Percentiles rank a stretch among this genome's conserved stretches.
These are phyloP conservation scores for Cladophialophora exuberans DNA, from an alignment of 2,329 filamentous ascomycete species.

Conservation along the genomic window DNA sequence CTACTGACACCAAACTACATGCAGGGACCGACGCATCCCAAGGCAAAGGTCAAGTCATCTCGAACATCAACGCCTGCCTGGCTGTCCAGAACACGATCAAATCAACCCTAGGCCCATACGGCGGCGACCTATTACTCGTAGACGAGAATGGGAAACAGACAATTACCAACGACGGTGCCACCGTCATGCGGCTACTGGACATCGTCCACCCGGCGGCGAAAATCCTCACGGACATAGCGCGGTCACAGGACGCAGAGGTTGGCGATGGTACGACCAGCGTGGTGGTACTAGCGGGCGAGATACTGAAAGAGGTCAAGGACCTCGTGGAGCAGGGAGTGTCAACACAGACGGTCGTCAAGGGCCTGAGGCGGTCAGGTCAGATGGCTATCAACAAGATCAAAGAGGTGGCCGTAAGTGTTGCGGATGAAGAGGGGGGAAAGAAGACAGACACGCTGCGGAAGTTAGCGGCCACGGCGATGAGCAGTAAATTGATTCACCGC, in stretches of 20 bases:
- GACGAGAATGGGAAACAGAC: constrained; percentile 95
- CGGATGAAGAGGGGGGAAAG: constrained; percentile 71
- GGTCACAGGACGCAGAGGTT: constrained; percentile 98
- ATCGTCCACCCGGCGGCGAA: constrained; percentile 97
- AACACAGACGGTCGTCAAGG: constrained; percentile 97
- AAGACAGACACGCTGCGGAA: constrained; percentile 86
- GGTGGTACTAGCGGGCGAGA: constrained; percentile 95
- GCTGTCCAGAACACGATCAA: constrained; percentile 96
- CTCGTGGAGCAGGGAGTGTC: constrained; percentile 96
- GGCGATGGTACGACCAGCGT: constrained; percentile 98
- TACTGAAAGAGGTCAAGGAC: constrained; percentile 94
- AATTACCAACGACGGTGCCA: constrained; percentile 98
- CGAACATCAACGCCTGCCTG: constrained; percentile 97
- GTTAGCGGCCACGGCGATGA: constrained; percentile 95
- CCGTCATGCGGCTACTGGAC: constrained; percentile 99
- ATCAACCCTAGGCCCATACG: constrained; percentile 93
- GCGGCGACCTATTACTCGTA: constrained; percentile 92
- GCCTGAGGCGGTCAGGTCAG: constrained; percentile 78
- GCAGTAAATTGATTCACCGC: constrained; percentile 97
- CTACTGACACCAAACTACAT: constrained; percentile 21
- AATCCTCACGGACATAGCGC: constrained; percentile 96
- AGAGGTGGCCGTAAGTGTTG: constrained; percentile 88
- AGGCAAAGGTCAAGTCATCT: constrained; percentile 93
- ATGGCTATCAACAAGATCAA: constrained; percentile 99
- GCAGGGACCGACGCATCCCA: constrained; percentile 91